phyloP scores from a whole-genome alignment of 805 yeast genomes.

The Nakazawaea anatomiae region DNA sequence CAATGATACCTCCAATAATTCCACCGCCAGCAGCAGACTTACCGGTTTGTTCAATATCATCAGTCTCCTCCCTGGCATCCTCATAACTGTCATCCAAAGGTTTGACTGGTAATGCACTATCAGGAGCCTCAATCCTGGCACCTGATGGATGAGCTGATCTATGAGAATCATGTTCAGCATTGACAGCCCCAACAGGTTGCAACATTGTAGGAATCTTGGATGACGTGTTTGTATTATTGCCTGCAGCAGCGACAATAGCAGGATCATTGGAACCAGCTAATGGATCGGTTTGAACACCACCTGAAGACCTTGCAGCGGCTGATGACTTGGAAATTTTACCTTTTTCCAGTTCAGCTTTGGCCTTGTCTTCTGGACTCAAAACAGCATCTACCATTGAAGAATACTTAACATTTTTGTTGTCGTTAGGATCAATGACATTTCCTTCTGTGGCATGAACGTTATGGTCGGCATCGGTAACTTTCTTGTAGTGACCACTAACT shows the following conservation, averaged over 20 bases:
- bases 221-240: not conserved
- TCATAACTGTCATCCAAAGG: not conserved
- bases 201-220: not conserved
- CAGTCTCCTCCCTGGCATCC: not conserved
- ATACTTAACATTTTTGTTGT: slow-evolving; percentile 17
- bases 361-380: slow-evolving; percentile 15
- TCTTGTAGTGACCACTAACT: slow-evolving; percentile 7
- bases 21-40: slow-evolving; percentile 14
- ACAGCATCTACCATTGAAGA: slow-evolving; percentile 24
- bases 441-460: not conserved
- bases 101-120: not conserved
- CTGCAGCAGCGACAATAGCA: not conserved
- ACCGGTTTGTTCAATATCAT: slow-evolving; percentile 5
- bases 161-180: not conserved
- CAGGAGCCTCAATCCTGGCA: not conserved
- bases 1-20: slow-evolving; percentile 9
- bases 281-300: not conserved
- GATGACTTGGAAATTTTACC: not conserved
- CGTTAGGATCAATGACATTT: slow-evolving; percentile 11
- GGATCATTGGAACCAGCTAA: not conserved
- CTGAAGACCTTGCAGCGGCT: not conserved
- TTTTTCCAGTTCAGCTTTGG: not conserved
- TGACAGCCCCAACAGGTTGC: slow-evolving; percentile 1
- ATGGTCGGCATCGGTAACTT: not conserved
- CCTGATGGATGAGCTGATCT: not conserved